A percentile compares a stretch with the other conserved stretches of the same genome.
Conservation (phyloP, 78 protist genomes). For the Thecamonas trahens region DNA sequence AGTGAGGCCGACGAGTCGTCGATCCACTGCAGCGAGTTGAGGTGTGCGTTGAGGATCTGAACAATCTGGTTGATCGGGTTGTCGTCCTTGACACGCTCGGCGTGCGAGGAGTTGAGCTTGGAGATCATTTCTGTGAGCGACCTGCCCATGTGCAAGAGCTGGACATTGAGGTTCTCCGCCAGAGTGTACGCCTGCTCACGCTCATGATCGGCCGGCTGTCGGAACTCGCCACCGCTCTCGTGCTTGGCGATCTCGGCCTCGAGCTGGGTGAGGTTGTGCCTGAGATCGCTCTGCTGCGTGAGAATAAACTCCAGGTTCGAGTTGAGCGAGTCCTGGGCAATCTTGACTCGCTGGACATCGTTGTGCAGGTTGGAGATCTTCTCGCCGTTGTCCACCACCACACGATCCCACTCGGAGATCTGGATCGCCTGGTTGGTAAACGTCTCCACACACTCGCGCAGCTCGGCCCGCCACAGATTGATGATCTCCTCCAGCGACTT, state of each 20-base stretch:
- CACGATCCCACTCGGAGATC: conserved; percentile 3
- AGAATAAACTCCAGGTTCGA: neutral
- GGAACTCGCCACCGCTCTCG: neutral
- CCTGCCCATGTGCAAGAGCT: neutral
- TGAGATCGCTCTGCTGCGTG: neutral
- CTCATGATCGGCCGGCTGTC: conserved; percentile 10
- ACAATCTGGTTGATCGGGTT: neutral
- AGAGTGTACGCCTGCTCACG: neutral
- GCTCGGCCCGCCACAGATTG: neutral
- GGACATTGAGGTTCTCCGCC: conserved; percentile 6
- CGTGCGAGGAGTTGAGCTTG: neutral
- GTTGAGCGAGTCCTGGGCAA: neutral
- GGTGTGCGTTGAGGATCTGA: neutral
- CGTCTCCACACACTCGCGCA: neutral
- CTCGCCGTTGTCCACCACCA: neutral
- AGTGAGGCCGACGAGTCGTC: neutral
- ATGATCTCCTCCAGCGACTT: conserved; percentile 20
- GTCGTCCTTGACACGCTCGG: neutral
- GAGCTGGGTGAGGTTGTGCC: neutral
- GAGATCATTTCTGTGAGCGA: conserved; percentile 2
- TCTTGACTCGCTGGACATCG: neutral
- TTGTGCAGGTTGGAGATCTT: conserved; percentile 4
- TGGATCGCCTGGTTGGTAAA: conserved; percentile 5
- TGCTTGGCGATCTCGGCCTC: neutral
- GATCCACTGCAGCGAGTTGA: conserved; percentile 6